Base-by-base conservation (phyloP, 345 rosid species). In the Geranium rotundifolium region DNA sequence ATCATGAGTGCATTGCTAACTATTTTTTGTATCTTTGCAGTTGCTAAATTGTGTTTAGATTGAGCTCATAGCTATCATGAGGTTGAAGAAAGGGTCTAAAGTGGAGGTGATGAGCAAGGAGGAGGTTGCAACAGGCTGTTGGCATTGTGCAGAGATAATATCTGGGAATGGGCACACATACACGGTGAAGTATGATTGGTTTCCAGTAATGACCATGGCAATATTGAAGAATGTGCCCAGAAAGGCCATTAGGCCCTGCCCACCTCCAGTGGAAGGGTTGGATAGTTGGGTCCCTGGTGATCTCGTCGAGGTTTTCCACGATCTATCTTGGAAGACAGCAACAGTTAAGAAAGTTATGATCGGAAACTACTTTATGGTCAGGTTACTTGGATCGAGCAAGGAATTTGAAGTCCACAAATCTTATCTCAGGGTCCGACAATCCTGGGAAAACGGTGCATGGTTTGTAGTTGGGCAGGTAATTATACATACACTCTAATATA, bases 181-280 rank as follows among this genome's bases (percentile, higher is more conserved):
- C 65, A 27, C 17, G 12, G 81, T 87, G 50, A 72, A 67, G 68
- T 83, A 77, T 37, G 74, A 67, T 46, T 55, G 73, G 31, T 66
- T 57, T 61, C 66, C 59, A 0, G 18, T 61, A 63, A n/a, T 17
- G 0, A 60, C 34, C 0, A 69, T 70, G 50, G 55, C 16, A 0
- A 64, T 62, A 12, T 66, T 65, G 62, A 82, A 84, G 68, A 82
- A 81, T 69, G 85, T 84, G 55, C 69, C 83, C 5, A 82, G 87
- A 68, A 79, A 73, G 80, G 71, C 52, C 10, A 79, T 84, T n/a
- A 81, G 93, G 78, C 93, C 93, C 5, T 76, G 80, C 69, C 89
- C 83, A 4, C 79, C 73, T 30, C 67, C 80, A 5, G 69, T 65
- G 34, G 61, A 34, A 4, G 73, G 54, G 67, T 67, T 37, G 12